phyloP scores from a whole-genome alignment of 2,329 filamentous ascomycete genomes.

The Neopestalotiopsis sp. region DNA sequence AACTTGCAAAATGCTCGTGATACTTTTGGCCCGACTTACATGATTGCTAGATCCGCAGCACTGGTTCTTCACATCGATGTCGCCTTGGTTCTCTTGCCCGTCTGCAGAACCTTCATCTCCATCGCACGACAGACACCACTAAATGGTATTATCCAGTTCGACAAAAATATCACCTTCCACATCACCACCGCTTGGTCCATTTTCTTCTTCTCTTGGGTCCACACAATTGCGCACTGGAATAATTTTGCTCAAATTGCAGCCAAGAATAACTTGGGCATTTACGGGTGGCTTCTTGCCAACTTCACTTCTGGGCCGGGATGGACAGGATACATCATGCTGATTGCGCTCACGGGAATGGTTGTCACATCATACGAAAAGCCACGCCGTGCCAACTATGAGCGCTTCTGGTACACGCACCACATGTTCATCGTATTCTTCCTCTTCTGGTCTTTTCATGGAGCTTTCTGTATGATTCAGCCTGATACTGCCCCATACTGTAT shows the following conservation, averaged over 20 bases:
- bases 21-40: slow-evolving; percentile 76
- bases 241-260: slow-evolving; percentile 80
- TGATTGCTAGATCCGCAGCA: slow-evolving; percentile 77
- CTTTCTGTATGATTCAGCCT: slow-evolving; percentile 89
- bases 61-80: slow-evolving; percentile 83
- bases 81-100: slow-evolving; percentile 78
- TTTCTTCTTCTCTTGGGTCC: slow-evolving; percentile 86
- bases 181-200: slow-evolving; percentile 87
- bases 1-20: slow-evolving; percentile 69
- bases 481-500: slow-evolving; percentile 81
- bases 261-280: slow-evolving; percentile 77
- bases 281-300: slow-evolving; percentile 78
- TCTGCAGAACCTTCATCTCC: slow-evolving; percentile 84
- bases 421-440: slow-evolving; percentile 88
- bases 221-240: slow-evolving; percentile 86
- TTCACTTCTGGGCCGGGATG: slow-evolving; percentile 81
- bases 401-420: slow-evolving; percentile 91
- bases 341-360: slow-evolving; percentile 79
- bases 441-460: slow-evolving; percentile 89
- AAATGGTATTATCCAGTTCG: slow-evolving; percentile 86
- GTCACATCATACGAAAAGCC: slow-evolving; percentile 79
- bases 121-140: slow-evolving; percentile 79
- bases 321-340: slow-evolving; percentile 85
- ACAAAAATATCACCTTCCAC: slow-evolving; percentile 90
- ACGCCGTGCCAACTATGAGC: slow-evolving; percentile 81